A percentile compares a stretch with the other conserved stretches of the same genome.
Evolutionary conservation across 2,329 filamentous ascomycete species (phyloP).

Genomic region (Diaporthe amygdali): DNA sequence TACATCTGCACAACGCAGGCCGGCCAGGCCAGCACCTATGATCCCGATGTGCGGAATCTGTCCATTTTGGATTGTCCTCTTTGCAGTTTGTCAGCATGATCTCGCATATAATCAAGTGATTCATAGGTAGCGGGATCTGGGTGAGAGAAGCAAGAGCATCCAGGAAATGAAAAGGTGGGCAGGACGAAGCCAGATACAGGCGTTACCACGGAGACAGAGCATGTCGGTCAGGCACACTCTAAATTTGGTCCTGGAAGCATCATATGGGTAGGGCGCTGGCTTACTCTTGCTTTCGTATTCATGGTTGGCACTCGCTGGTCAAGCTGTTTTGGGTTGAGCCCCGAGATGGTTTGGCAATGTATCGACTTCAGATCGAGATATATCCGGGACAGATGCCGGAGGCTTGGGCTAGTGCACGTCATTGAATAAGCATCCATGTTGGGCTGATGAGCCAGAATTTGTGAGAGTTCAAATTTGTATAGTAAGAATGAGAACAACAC

Average conservation of each 20-base stretch:
- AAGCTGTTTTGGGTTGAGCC: constrained; percentile 36
- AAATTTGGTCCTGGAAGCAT: neutral
- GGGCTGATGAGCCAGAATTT: neutral
- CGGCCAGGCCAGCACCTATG: constrained; percentile 74
- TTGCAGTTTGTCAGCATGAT: constrained; percentile 26
- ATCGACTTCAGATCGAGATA: constrained; percentile 54
- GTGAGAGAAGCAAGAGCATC: neutral
- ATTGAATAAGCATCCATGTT: constrained; percentile 59
- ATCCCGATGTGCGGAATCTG: constrained; percentile 63
- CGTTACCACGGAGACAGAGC: no score
- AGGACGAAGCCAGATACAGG: neutral
- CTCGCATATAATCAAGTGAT: neutral
- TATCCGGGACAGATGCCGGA: constrained; percentile 50
- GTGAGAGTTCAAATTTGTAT: neutral
- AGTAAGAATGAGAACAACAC: neutral
- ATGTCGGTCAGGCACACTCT: no score
- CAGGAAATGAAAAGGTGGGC: neutral
- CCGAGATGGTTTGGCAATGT: constrained; percentile 41
- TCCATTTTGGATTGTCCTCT: constrained; percentile 26
- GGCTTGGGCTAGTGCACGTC: constrained; percentile 50
- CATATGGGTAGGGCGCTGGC: neutral
- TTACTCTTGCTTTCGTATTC: constrained; percentile 4
- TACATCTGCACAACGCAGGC: constrained; percentile 73
- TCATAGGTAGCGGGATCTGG: no score
- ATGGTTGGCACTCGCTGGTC: neutral